These are phyloP conservation scores for Helichrysum umbraculigerum DNA, from an alignment of 129 eudicot genomes.

Conservation along the genomic window DNA sequence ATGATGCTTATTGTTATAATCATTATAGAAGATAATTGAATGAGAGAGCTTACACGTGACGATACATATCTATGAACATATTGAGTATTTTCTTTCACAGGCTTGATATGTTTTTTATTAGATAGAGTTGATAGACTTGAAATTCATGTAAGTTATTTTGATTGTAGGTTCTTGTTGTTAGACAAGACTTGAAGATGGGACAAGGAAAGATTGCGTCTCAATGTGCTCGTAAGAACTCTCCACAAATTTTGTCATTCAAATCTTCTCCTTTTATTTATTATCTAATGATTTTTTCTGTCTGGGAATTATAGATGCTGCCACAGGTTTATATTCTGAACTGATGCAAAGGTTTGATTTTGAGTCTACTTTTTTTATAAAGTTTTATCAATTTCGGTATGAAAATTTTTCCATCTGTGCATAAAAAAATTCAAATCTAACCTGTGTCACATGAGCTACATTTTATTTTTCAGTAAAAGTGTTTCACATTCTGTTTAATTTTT, in stretches of 20 bases:
- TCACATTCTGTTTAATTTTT: slow-evolving; percentile 7
- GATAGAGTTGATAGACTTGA: too few relatives aligned
- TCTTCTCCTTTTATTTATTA: neutral
- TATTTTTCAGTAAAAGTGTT: neutral
- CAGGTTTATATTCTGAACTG: slow-evolving; percentile 77
- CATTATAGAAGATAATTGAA: neutral
- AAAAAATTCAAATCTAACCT: neutral
- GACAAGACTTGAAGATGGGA: slow-evolving; percentile 98
- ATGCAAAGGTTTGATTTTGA: slow-evolving; percentile 59
- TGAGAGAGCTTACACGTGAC: too few relatives aligned
- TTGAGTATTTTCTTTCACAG: neutral
- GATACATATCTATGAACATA: too few relatives aligned
- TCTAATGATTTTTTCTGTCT: neutral
- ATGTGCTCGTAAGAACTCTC: slow-evolving; percentile 84
- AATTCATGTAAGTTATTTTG: neutral
- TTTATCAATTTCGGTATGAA: neutral
- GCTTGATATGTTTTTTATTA: too few relatives aligned
- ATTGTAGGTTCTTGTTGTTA: slow-evolving; percentile 86
- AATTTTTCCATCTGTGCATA: neutral
- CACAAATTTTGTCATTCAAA: neutral
- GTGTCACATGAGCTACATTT: slow-evolving; percentile 2
- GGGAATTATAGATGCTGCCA: slow-evolving; percentile 82
- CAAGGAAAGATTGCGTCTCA: slow-evolving; percentile 94
- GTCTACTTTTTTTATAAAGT: neutral
- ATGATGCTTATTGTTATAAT: too few relatives aligned